A percentile compares a stretch with the other conserved stretches of the same genome.
These are phyloP conservation scores for Solanum corneliomulleri DNA, from an alignment of 257 asterid species.

Conservation along the genomic window DNA sequence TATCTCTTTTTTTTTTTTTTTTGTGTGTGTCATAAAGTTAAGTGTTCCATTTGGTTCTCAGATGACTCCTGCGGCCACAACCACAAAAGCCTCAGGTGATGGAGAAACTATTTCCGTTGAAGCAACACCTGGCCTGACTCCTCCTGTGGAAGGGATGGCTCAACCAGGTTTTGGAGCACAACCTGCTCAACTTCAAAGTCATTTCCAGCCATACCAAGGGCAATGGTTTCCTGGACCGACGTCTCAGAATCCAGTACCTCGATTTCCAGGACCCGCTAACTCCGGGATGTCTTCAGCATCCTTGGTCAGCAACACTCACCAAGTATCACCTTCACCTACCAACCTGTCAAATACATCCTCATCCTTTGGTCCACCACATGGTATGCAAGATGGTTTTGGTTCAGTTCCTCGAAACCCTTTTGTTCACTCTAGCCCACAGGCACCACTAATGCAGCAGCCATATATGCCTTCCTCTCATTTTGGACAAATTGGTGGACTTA, in stretches of 20 bases:
- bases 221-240: slow-evolving; percentile 50
- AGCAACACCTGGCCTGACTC: slow-evolving; percentile 16
- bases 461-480: slow-evolving; percentile 29
- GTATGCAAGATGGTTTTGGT: slow-evolving; percentile 32
- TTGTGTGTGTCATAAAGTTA: neutral
- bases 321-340: slow-evolving; percentile 21
- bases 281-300: slow-evolving; percentile 23
- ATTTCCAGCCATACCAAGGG: slow-evolving; percentile 40
- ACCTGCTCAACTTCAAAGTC: slow-evolving; percentile 28
- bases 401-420: slow-evolving; percentile 33
- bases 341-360: slow-evolving; percentile 31
- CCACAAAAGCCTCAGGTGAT: slow-evolving; percentile 12
- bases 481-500: slow-evolving; percentile 34
- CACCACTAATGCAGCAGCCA: slow-evolving; percentile 19
- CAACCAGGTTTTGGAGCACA: slow-evolving; percentile 29
- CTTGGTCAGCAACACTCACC: slow-evolving; percentile 20
- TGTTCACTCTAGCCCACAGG: slow-evolving; percentile 26
- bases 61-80: neutral
- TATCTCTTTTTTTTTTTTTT: neutral
- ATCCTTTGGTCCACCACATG: slow-evolving; percentile 35
- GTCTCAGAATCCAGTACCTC: slow-evolving; percentile 22
- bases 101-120: slow-evolving; percentile 19
- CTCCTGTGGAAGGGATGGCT: slow-evolving; percentile 23
- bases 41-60: neutral
- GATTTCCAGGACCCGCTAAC: slow-evolving; percentile 17